Evolutionary conservation across 768 basidiomycete species (phyloP).

Genomic region (Tylopilus sp.): DNA sequence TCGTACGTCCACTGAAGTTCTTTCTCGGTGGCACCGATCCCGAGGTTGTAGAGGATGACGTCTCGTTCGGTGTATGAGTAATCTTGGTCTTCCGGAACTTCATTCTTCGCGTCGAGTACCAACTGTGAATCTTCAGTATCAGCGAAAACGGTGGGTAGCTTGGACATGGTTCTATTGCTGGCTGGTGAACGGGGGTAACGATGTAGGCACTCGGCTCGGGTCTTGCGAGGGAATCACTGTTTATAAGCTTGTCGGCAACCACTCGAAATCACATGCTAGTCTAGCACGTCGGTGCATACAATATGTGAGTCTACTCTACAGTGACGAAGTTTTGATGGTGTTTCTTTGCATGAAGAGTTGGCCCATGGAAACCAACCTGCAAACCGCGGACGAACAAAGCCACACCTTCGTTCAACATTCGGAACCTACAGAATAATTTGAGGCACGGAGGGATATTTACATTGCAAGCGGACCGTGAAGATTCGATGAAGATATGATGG

Average conservation of each 20-base stretch:
- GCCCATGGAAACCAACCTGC: too few relatives aligned
- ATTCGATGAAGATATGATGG: too few relatives aligned
- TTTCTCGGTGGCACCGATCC: slow-evolving; percentile 88
- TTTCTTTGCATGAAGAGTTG: too few relatives aligned
- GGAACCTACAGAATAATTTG: too few relatives aligned
- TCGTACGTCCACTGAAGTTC: slow-evolving; percentile 93
- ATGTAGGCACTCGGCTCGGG: not conserved
- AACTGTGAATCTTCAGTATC: slow-evolving; percentile 82
- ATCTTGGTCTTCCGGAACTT: slow-evolving; percentile 47
- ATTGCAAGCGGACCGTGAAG: too few relatives aligned
- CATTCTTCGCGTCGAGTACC: slow-evolving; percentile 79
- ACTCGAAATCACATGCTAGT: slow-evolving; percentile 4
- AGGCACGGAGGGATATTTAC: too few relatives aligned
- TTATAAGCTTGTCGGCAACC: too few relatives aligned
- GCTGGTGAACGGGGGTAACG: not conserved
- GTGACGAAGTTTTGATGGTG: too few relatives aligned
- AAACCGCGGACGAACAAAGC: too few relatives aligned
- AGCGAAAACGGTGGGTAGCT: slow-evolving; percentile 50
- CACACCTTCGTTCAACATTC: too few relatives aligned
- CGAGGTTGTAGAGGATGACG: slow-evolving; percentile 92
- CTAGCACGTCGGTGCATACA: too few relatives aligned
- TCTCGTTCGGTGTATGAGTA: slow-evolving; percentile 86
- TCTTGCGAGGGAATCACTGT: not conserved
- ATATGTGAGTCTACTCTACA: too few relatives aligned
- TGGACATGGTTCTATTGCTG: slow-evolving; percentile 24